A percentile compares a stretch with the other conserved stretches of the same genome.
phyloP scores from a whole-genome alignment of 306 rosid genomes.

The Castanea mollissima region DNA sequence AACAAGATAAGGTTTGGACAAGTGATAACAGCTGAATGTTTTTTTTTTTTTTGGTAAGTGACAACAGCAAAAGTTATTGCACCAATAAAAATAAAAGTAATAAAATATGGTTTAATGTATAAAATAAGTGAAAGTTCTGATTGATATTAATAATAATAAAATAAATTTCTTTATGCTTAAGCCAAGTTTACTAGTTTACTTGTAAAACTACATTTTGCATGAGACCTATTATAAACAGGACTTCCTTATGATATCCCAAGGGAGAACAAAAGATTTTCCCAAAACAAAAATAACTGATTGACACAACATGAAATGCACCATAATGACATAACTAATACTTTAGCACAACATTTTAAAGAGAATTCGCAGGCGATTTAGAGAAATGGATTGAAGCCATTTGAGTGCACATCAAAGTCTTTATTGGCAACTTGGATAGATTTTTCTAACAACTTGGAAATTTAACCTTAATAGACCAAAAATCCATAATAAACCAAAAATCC shows the following conservation, averaged over 20 bases:
- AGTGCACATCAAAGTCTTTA: neutral
- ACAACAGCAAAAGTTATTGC: slow-evolving; percentile 4
- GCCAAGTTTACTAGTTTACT: neutral
- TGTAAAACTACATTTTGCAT: neutral
- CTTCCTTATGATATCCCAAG: neutral
- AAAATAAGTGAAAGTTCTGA: neutral
- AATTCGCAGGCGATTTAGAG: neutral
- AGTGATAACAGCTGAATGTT: neutral
- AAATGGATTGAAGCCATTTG: neutral
- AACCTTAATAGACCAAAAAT: neutral
- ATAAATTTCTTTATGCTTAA: neutral
- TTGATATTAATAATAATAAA: neutral
- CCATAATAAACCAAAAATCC: neutral
- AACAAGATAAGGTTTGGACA: neutral
- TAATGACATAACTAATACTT: neutral
- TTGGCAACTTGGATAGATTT: neutral
- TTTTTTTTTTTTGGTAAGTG: no score
- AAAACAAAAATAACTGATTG: neutral
- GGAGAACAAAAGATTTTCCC: neutral
- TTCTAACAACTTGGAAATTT: slow-evolving; percentile 4
- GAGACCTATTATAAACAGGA: neutral
- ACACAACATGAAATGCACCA: neutral
- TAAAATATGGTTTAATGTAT: neutral
- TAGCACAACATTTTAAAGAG: no score
- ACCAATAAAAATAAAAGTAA: no score